Percentiles rank a stretch among this genome's conserved stretches.
Evolutionary conservation across 345 rosid species (phyloP).

Genomic region (Eucalyptus tenuipes): DNA sequence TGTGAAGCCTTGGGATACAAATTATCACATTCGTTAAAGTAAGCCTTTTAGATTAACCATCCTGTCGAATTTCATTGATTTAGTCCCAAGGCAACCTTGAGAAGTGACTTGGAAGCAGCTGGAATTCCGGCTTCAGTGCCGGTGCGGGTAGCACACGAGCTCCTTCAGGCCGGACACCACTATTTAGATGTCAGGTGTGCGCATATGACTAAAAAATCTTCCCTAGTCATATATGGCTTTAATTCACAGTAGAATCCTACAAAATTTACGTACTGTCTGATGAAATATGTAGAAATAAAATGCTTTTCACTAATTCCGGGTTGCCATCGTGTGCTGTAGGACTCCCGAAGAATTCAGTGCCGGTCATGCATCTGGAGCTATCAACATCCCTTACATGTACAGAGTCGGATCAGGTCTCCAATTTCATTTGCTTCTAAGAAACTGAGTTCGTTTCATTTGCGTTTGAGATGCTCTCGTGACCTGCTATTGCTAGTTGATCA

Average conservation of each 20-base stretch:
- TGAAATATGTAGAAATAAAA: not conserved
- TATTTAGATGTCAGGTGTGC: slow-evolving; percentile 66
- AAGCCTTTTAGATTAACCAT: not conserved
- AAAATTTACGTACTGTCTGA: not conserved
- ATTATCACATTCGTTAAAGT: not conserved
- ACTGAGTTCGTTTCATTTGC: not conserved
- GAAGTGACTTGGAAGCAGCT: slow-evolving; percentile 23
- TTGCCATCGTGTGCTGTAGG: slow-evolving; percentile 3
- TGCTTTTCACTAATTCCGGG: not conserved
- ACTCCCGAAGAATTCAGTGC: slow-evolving; percentile 77
- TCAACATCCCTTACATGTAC: slow-evolving; percentile 78
- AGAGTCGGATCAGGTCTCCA: slow-evolving; percentile 65
- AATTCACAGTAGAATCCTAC: not conserved
- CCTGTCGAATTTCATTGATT: not conserved
- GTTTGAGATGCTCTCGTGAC: not conserved
- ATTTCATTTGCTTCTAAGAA: not conserved
- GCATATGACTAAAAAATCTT: not conserved
- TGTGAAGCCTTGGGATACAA: not conserved
- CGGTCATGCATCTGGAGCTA: slow-evolving; percentile 69
- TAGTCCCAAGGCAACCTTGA: slow-evolving; percentile 15
- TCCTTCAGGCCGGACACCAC: slow-evolving; percentile 74
- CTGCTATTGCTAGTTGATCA: not conserved
- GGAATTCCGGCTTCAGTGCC: slow-evolving; percentile 77
- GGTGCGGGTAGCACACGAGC: slow-evolving; percentile 77
- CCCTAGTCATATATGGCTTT: not conserved